Conservation (phyloP, 1,284 basidiomycete genomes). For the Puccinia horiana region DNA sequence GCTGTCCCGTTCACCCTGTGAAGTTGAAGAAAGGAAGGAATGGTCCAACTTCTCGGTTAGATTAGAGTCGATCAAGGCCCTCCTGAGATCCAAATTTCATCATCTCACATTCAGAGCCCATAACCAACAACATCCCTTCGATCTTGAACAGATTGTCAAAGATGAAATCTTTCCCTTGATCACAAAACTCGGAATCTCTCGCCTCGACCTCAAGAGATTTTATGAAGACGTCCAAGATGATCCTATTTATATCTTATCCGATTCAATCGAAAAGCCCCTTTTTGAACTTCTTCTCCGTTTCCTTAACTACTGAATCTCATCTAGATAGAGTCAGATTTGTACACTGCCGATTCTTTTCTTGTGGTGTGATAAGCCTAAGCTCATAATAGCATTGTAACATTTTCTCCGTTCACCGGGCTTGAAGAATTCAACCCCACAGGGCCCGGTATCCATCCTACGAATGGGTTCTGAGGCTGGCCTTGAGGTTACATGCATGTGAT, state of each 20-base stretch:
- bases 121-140: not conserved
- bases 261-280: not conserved
- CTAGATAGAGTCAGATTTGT: not conserved
- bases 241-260: constrained; percentile 4
- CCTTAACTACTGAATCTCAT: not conserved
- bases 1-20: not conserved
- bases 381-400: too few relatives aligned
- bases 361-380: too few relatives aligned
- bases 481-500: too few relatives aligned
- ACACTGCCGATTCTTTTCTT: not conserved
- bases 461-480: too few relatives aligned
- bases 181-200: not conserved
- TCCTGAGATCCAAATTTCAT: constrained; percentile 14
- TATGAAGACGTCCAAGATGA: constrained; percentile 13
- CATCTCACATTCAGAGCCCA: not conserved
- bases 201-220: not conserved
- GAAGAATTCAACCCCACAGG: too few relatives aligned
- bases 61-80: constrained; percentile 26
- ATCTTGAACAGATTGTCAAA: not conserved
- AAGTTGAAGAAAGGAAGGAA: not conserved
- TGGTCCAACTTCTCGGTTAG: constrained; percentile 13
- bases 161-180: constrained; percentile 7
- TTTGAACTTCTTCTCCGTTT: constrained; percentile 6
- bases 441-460: too few relatives aligned
- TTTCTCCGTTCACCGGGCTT: too few relatives aligned